Conservation (phyloP, 208 protist genomes). For the Spongospora subterranea region DNA sequence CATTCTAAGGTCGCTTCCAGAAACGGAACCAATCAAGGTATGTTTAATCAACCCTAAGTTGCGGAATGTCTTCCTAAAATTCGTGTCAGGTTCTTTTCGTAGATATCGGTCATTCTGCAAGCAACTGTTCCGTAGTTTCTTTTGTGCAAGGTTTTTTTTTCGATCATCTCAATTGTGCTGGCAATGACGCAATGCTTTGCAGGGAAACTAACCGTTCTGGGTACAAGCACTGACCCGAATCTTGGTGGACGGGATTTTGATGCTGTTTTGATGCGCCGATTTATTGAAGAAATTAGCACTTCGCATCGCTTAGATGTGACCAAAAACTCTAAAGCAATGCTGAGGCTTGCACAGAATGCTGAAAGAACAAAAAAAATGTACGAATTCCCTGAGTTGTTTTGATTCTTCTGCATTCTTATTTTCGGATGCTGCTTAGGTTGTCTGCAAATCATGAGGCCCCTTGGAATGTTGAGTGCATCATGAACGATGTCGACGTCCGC, state of each 20-base stretch:
- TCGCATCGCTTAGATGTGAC: slow-evolving; percentile 64
- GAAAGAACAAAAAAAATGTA: slow-evolving; percentile 63
- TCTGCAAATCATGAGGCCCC: slow-evolving; percentile 58
- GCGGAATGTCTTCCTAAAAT: background rate
- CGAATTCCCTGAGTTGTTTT: too few species aligned
- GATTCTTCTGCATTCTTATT: background rate
- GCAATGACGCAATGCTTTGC: slow-evolving; percentile 21
- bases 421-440: background rate
- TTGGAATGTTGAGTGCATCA: slow-evolving; percentile 63
- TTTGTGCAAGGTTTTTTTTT: slow-evolving; percentile 6
- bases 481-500: slow-evolving; percentile 66
- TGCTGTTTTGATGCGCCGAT: slow-evolving; percentile 35
- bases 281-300: slow-evolving; percentile 41
- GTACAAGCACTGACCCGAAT: slow-evolving; percentile 33
- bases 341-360: slow-evolving; percentile 31
- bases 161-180: slow-evolving; percentile 16
- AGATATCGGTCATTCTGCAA: slow-evolving; percentile 64
- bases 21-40: slow-evolving; percentile 3
- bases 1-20: slow-evolving; percentile 56
- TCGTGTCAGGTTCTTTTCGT: slow-evolving; percentile 58
- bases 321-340: slow-evolving; percentile 57
- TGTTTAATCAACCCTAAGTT: background rate
- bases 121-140: slow-evolving; percentile 53
- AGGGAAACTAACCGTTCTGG: slow-evolving; percentile 57
- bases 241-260: slow-evolving; percentile 65